phyloP scores from a whole-genome alignment of 2,329 filamentous ascomycete genomes.

The Bisporella sp. region DNA sequence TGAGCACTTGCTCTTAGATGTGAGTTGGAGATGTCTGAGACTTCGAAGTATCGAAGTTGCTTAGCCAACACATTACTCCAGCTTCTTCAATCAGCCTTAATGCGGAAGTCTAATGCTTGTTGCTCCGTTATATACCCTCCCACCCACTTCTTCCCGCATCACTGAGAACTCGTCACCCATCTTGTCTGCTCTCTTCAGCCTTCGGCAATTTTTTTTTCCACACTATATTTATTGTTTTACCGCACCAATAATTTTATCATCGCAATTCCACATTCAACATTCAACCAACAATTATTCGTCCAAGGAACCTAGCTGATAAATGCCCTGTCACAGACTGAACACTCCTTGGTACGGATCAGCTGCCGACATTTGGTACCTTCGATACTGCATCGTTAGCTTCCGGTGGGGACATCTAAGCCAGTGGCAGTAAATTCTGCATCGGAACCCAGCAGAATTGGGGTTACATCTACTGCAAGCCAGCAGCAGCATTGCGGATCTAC shows the following conservation, averaged over 20 bases:
- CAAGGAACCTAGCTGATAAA: conserved; percentile 20
- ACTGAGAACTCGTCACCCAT: conserved; percentile 15
- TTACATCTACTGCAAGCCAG: conserved; percentile 18
- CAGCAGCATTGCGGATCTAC: conserved; percentile 19
- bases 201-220: conserved; percentile 18
- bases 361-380: conserved; percentile 23
- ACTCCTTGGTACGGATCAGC: conserved; percentile 21
- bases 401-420: conserved; percentile 17
- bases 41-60: background rate
- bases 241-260: conserved; percentile 18
- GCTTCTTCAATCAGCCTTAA: conserved; percentile 30
- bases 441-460: conserved; percentile 24
- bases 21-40: too few species aligned
- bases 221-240: conserved; percentile 8
- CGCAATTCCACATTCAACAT: conserved; percentile 9
- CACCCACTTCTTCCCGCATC: conserved; percentile 15
- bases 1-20: too few species aligned
- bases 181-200: conserved; percentile 11
- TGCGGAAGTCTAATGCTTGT: conserved; percentile 23
- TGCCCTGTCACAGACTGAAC: conserved; percentile 21
- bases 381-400: conserved; percentile 3
- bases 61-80: conserved; percentile 24
- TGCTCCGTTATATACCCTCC: conserved; percentile 23
- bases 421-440: conserved; percentile 19
- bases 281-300: conserved; percentile 16